Percentiles rank a stretch among this genome's conserved stretches.
phyloP scores from a whole-genome alignment of 352 stramenopile species.

The Pythium brachiatum region DNA sequence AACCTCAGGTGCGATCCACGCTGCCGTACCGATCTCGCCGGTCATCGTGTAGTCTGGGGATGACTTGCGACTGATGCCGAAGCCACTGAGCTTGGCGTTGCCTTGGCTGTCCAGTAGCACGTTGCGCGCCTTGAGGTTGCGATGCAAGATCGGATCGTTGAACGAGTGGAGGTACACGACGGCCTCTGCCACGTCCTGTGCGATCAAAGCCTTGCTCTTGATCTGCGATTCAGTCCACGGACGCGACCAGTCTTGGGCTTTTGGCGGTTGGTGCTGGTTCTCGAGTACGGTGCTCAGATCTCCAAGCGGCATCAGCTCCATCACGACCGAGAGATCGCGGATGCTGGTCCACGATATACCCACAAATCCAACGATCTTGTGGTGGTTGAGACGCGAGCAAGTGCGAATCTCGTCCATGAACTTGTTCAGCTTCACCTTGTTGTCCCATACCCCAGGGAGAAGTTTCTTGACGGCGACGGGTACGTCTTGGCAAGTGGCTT shows the following conservation, averaged over 20 bases:
- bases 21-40: slow-evolving; percentile 25
- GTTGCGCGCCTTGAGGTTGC: slow-evolving; percentile 28
- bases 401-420: slow-evolving; percentile 44
- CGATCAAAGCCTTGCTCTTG: slow-evolving; percentile 20
- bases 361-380: slow-evolving; percentile 38
- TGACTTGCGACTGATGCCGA: slow-evolving; percentile 19
- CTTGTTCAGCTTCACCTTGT: slow-evolving; percentile 20
- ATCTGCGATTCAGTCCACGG: neutral
- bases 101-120: slow-evolving; percentile 15
- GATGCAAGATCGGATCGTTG: slow-evolving; percentile 23
- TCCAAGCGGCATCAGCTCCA: slow-evolving; percentile 31
- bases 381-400: slow-evolving; percentile 32
- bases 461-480: slow-evolving; percentile 26
- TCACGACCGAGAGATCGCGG: slow-evolving; percentile 30
- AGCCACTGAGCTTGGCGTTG: slow-evolving; percentile 23
- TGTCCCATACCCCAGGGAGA: slow-evolving; percentile 16
- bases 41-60: slow-evolving; percentile 27
- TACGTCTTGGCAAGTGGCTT: slow-evolving; percentile 4
- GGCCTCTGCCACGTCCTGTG: slow-evolving; percentile 22
- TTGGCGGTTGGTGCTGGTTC: neutral
- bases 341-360: slow-evolving; percentile 35
- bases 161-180: slow-evolving; percentile 34
- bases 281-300: slow-evolving; percentile 13
- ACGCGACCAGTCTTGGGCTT: neutral
- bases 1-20: slow-evolving; percentile 30